Evolutionary conservation across 2,329 filamentous ascomycete genomes (phyloP).

Genomic region (Claviceps paspali): DNA sequence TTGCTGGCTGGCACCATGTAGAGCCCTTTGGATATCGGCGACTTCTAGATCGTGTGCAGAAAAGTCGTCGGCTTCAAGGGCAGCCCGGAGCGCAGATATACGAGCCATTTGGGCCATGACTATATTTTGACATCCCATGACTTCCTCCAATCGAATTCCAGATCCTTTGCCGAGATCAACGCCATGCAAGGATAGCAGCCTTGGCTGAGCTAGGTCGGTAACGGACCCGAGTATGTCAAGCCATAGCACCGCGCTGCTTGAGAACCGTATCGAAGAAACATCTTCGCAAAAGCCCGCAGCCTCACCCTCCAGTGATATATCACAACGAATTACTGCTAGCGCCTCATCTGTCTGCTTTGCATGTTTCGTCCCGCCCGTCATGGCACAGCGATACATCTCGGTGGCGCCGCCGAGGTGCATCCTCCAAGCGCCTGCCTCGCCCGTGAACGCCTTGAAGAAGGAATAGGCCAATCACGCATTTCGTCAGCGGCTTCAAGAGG

Average conservation of each 20-base stretch:
- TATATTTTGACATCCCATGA: slow-evolving; percentile 11
- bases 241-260: slow-evolving; percentile 10
- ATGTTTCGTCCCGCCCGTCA: neutral
- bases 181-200: slow-evolving; percentile 7
- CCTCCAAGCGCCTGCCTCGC: neutral
- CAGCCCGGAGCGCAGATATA: neutral
- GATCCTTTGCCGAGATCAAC: slow-evolving; percentile 1
- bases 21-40: neutral
- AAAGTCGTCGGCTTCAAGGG: neutral
- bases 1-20: neutral
- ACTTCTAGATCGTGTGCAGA: neutral
- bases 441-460: neutral
- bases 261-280: slow-evolving; percentile 7
- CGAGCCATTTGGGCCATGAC: slow-evolving; percentile 10
- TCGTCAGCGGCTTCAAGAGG: neutral
- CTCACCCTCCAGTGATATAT: slow-evolving; percentile 8
- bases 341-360: neutral
- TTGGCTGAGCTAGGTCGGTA: slow-evolving; percentile 5
- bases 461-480: neutral
- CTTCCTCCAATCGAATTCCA: slow-evolving; percentile 8
- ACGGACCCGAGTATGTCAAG: slow-evolving; percentile 9
- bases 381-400: neutral
- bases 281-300: slow-evolving; percentile 10
- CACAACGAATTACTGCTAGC: slow-evolving; percentile 4
- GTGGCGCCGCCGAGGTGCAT: neutral